A percentile compares a stretch with the other conserved stretches of the same genome.
phyloP scores from a whole-genome alignment of 2,329 filamentous ascomycete species.

The Cadophora gregata region DNA sequence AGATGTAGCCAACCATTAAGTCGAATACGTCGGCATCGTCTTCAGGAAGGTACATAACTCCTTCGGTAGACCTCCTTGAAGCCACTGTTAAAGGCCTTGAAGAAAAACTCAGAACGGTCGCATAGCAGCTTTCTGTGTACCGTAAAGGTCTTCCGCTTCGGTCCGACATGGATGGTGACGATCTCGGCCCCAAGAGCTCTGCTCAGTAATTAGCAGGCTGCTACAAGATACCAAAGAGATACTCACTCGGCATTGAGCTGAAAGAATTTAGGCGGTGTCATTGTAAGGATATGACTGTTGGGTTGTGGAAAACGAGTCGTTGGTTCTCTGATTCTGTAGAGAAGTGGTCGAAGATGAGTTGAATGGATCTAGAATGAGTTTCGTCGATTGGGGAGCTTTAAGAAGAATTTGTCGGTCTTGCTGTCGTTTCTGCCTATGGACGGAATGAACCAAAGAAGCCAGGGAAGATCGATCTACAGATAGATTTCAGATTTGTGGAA shows the following conservation, averaged over 20 bases:
- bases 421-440: too few relatives aligned
- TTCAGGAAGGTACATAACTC: slow-evolving; percentile 24
- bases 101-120: slow-evolving; percentile 18
- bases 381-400: too few relatives aligned
- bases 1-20: slow-evolving; percentile 18
- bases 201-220: not conserved
- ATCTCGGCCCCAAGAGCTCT: slow-evolving; percentile 23
- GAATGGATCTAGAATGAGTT: too few relatives aligned
- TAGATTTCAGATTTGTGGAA: too few relatives aligned
- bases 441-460: too few relatives aligned
- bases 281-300: not conserved
- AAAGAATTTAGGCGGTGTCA: not conserved
- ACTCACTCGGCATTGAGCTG: not conserved
- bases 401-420: too few relatives aligned
- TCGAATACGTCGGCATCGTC: slow-evolving; percentile 18
- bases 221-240: not conserved
- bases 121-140: slow-evolving; percentile 37
- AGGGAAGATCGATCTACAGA: too few relatives aligned
- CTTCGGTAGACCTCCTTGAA: slow-evolving; percentile 23
- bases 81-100: slow-evolving; percentile 17
- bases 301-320: not conserved
- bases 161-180: slow-evolving; percentile 36
- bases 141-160: slow-evolving; percentile 29
- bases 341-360: too few relatives aligned
- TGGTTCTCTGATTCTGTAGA: too few relatives aligned